Evolutionary conservation across 345 rosid genomes (phyloP), one percentile per base, ranked within the genome.

Genomic region (Arabidopsis suecica): DNA sequence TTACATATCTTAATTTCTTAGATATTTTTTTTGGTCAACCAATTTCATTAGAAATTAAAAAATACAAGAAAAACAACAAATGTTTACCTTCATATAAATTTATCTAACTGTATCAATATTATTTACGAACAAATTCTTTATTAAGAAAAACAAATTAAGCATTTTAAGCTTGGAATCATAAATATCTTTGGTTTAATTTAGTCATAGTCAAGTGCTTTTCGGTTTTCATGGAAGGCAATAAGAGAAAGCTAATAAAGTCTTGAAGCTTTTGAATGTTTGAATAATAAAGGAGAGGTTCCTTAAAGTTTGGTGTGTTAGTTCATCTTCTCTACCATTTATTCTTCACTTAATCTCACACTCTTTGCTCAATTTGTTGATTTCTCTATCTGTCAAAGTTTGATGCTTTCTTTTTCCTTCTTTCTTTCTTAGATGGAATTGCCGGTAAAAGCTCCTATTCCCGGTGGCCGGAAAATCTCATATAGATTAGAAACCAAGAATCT

Each of bases 231-330:
- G 68, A 78, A 78, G 63, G 40, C 67, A 47, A 62, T 9, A 3
- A 65, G 73, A 55, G 71, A 69, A 28, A 47, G 34, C 34, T 79
- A 44, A 55, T 7, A 58, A 73, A 74, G 79, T 68, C 67, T 55
- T 28, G 0, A 61, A 42, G 62, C 68, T 61, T 68, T 16, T 42
- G 51, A 44, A 60, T 32, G 42, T 53, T 66, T 71, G 61, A 57
- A 58, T 56, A 56, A 59, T 11, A 53, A 42, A 59, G 1, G 65
- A 73, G 59, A 73, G 71, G 64, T 63, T 74, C 71, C 60, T 55
- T 64, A 48, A 32, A 72, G 86, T 83, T 93, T 87, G 96, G 90
- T 83, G 84, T 69, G 95, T 87, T 89, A 84, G 96, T 81, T 89
- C 88, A 89, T 84, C 98, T 83, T 75, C 93, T 82, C 22, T 37